Evolutionary conservation across 768 basidiomycete genomes (phyloP).

Genomic region (Albatrellus ellisii): DNA sequence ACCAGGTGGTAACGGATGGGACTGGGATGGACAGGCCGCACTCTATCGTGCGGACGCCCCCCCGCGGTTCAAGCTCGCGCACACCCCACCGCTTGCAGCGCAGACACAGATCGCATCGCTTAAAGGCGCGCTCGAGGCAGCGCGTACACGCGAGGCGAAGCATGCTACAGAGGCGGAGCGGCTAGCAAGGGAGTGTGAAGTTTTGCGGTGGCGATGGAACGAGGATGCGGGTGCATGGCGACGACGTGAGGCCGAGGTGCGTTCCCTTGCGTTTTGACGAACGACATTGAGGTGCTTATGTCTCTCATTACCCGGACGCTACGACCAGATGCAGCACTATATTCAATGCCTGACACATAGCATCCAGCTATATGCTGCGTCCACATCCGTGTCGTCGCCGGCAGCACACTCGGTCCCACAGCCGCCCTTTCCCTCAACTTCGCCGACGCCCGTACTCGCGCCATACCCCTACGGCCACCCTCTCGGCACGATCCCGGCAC

Average conservation of each 20-base stretch:
- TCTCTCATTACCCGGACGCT: neutral
- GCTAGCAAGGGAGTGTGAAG: constrained; percentile 4
- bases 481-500: neutral
- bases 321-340: constrained; percentile 2
- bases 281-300: neutral
- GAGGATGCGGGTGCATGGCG: constrained; percentile 2
- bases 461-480: neutral
- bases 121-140: constrained; percentile 12
- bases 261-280: neutral
- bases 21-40: constrained; percentile 6
- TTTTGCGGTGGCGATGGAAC: constrained; percentile 1
- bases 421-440: neutral
- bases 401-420: neutral
- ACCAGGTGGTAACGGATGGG: neutral
- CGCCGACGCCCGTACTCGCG: neutral
- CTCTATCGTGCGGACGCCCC: constrained; percentile 4
- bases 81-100: neutral
- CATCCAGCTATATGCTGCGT: neutral
- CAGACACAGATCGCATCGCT: constrained; percentile 10
- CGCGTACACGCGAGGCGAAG: constrained; percentile 11
- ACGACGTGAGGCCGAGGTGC: constrained; percentile 4
- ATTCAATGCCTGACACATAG: constrained; percentile 5
- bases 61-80: neutral
- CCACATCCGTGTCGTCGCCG: neutral
- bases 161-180: constrained; percentile 8